phyloP scores from a whole-genome alignment of 192 early-diverging fungal genomes.

The Rhizoclosmatium sp. region DNA sequence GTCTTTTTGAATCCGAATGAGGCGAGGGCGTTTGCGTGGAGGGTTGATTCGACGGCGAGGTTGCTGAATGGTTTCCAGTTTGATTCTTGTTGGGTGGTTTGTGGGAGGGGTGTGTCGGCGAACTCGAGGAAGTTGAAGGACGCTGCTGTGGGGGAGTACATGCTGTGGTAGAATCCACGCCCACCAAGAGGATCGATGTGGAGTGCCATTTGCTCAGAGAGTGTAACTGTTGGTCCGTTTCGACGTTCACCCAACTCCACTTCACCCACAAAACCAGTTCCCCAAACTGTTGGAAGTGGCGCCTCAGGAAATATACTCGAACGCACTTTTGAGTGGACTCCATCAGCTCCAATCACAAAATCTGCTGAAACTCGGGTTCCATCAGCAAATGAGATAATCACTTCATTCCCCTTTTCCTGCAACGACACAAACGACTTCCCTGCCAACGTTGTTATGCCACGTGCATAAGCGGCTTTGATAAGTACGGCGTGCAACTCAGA shows the following conservation, averaged over 20 bases:
- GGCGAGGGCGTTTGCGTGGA: not conserved
- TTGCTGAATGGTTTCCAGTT: not conserved
- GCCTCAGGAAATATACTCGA: conserved; percentile 47
- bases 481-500: not conserved
- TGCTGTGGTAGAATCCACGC: not conserved
- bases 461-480: not conserved
- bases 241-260: too few relatives aligned
- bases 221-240: not conserved
- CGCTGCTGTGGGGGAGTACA: not conserved
- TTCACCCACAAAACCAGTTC: conserved; percentile 3
- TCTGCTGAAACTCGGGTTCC: conserved; percentile 1
- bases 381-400: conserved; percentile 24
- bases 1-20: not conserved
- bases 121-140: not conserved
- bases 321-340: conserved; percentile 15
- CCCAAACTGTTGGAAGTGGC: not conserved
- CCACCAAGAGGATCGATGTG: conserved; percentile 3
- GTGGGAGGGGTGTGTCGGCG: not conserved
- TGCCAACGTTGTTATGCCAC: not conserved
- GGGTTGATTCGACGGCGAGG: not conserved
- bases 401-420: not conserved
- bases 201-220: not conserved
- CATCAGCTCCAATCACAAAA: not conserved
- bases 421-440: not conserved
- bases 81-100: not conserved